phyloP scores from a whole-genome alignment of 495 filamentous ascomycete genomes.

The Aspergillus egyptiacus region DNA sequence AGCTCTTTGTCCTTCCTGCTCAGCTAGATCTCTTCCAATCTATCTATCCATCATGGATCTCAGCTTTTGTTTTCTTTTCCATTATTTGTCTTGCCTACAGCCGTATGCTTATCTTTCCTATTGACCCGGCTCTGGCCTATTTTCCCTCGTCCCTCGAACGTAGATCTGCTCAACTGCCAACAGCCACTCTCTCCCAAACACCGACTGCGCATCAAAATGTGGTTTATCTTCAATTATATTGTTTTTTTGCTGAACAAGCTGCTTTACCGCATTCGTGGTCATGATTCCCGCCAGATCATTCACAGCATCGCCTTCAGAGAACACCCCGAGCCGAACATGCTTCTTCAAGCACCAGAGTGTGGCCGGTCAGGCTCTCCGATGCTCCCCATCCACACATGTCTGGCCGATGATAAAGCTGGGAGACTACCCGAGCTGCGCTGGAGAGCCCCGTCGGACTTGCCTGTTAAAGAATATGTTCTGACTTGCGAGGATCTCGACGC shows the following conservation, averaged over 20 bases:
- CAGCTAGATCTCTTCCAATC: too few relatives aligned
- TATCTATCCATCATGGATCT: too few relatives aligned
- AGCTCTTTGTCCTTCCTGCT: too few relatives aligned
- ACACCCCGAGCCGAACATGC: slow-evolving; percentile 35
- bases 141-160: too few relatives aligned
- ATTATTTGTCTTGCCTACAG: too few relatives aligned
- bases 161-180: neutral
- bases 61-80: too few relatives aligned
- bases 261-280: slow-evolving; percentile 24
- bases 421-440: slow-evolving; percentile 38
- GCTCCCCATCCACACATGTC: slow-evolving; percentile 31
- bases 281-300: slow-evolving; percentile 27
- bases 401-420: slow-evolving; percentile 31
- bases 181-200: neutral
- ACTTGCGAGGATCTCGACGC: slow-evolving; percentile 48
- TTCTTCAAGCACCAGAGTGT: slow-evolving; percentile 35
- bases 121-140: too few relatives aligned
- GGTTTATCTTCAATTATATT: slow-evolving; percentile 18
- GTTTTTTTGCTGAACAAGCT: slow-evolving; percentile 19
- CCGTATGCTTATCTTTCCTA: too few relatives aligned
- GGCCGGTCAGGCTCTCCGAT: slow-evolving; percentile 33
- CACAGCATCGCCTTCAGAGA: slow-evolving; percentile 22
- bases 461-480: slow-evolving; percentile 44
- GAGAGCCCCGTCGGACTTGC: slow-evolving; percentile 20
- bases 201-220: neutral